Base-by-base conservation (phyloP, 1,284 basidiomycete genomes). In the Puccinia sorghi region DNA sequence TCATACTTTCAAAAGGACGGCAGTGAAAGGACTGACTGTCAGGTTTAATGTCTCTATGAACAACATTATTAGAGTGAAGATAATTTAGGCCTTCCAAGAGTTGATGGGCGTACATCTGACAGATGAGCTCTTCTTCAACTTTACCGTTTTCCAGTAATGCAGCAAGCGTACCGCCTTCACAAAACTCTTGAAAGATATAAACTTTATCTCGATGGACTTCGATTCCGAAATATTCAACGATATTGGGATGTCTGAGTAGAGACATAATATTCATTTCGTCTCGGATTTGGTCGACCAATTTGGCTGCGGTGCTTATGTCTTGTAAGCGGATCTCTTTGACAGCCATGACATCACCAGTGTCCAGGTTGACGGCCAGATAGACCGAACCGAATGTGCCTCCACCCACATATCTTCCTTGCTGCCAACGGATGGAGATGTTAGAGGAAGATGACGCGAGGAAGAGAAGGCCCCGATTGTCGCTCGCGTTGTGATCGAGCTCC, bases 321-420 rank as follows among this genome's bases (percentile, higher is more conserved):
- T 97, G 94, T 85, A 97, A 97, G 80, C 95, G 93, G 84, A 99
- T 96, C 86, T 99, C 97, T 86, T 99, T 99, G 83, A 99, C 97
- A 4, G 97, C 97, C 94, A 99, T 98, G 79, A 98, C 90, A 50
- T 93, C 92, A 70, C 96, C 94, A 1, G 93, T 92, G 84, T 99
- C 97, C 79, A 99, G 88, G 84, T 99, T 99, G 86, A 99, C 93
- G 25, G 95, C 97, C 57, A 94, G 89, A 85, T 99, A 99, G n/a
- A 99, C 97, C 13, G 92, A 93, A 25, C 95, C 95, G 84, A 97
- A 98, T 11, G 97, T 96, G 27, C 97, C 97, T 46, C 94, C 91
- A 70, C 97, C 97, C 82, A 99, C 97, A 86, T 97, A 98, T 75
- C 92, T 90, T 46, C 96, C 95, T 85, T 99, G 97, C 85, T 99